Base-by-base conservation (phyloP, 202 grass and related monocot species). In the Zoysia matrella region DNA sequence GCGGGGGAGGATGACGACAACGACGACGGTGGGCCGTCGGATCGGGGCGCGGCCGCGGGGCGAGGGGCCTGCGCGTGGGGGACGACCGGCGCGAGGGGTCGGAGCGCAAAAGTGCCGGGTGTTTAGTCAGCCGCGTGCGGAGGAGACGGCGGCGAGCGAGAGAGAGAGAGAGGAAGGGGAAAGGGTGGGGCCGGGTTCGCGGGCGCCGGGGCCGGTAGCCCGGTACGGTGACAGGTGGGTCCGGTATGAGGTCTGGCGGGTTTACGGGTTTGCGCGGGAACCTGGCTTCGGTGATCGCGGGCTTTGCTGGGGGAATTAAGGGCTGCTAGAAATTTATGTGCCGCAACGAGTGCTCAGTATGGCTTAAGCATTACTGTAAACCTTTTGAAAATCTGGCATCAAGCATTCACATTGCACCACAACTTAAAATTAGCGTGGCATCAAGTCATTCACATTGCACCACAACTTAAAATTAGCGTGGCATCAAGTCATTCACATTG, bases 1-100 rank as follows among this genome's bases (percentile, higher is more conserved):
- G 76, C 22, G 47, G 82, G 52, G 62, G 86, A 86, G 89, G 90
- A 93, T 81, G 94, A 93, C 85, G 91, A 91, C 74, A 78, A 52
- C 43, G 60, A 93, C 88, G 94, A 86, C 73, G 56, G 39, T 45
- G 74, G 7, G 74, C 80, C 90, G 88, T 97, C 78, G 48, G 93
- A 97, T 93, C 41, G 18, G 68, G 39, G 65, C 56, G 57, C n/a
- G 73, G 60, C 67, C 52, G 71, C 51, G 77, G 47, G 63, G 52
- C 13, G 89, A 72, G 44, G 71, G 53, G 52, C 18, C 52, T 36
- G 67, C 40, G 52, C 10, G 57, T 64, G 57, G 6, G 62, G 86
- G 82, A 77, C 7, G 18, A 62, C 49, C 46, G 81, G 74, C 60
- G 65, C 10, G 44, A 71, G 88, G 75, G 30, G 30, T 36, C 30